phyloP scores from a whole-genome alignment of 352 stramenopile species.

The Globisporangium viniferum region DNA sequence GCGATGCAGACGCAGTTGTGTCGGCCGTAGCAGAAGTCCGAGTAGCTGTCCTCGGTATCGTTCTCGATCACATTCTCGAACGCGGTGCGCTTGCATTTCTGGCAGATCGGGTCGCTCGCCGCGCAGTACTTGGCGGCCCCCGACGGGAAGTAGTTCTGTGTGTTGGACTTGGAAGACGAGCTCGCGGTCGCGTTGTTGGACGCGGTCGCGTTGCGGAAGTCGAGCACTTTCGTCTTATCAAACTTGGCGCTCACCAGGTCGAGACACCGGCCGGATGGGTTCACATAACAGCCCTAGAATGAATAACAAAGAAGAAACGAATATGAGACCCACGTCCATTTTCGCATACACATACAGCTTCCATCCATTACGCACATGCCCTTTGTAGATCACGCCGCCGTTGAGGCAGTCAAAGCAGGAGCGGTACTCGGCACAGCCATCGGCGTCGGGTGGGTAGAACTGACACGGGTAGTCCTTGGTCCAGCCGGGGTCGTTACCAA shows the following conservation, averaged over 20 bases:
- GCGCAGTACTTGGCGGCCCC: constrained; percentile 33
- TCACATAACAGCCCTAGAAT: constrained; percentile 17
- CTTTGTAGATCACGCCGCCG: constrained; percentile 18
- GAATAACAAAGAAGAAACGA: neutral
- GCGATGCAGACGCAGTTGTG: constrained; percentile 43
- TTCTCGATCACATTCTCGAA: constrained; percentile 45
- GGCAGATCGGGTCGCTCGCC: constrained; percentile 33
- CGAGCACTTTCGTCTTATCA: constrained; percentile 17
- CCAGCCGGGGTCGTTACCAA: constrained; percentile 20
- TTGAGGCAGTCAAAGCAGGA: constrained; percentile 57
- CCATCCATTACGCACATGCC: constrained; percentile 16
- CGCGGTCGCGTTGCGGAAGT: constrained; percentile 27
- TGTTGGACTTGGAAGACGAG: constrained; percentile 6
- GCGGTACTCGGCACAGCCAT: constrained; percentile 35
- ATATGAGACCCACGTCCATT: neutral
- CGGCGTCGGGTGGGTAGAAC: constrained; percentile 39
- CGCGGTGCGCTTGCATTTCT: constrained; percentile 25
- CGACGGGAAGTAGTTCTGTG: constrained; percentile 25
- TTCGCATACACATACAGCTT: constrained; percentile 13
- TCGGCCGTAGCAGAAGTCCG: constrained; percentile 33
- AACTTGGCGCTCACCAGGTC: constrained; percentile 8
- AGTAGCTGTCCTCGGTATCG: constrained; percentile 28
- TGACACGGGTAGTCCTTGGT: constrained; percentile 25
- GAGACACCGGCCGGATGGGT: constrained; percentile 12
- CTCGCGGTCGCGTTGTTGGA: constrained; percentile 16